Base-by-base conservation (phyloP, 192 early-diverging fungal species). In the Rhizophagus clarus region DNA sequence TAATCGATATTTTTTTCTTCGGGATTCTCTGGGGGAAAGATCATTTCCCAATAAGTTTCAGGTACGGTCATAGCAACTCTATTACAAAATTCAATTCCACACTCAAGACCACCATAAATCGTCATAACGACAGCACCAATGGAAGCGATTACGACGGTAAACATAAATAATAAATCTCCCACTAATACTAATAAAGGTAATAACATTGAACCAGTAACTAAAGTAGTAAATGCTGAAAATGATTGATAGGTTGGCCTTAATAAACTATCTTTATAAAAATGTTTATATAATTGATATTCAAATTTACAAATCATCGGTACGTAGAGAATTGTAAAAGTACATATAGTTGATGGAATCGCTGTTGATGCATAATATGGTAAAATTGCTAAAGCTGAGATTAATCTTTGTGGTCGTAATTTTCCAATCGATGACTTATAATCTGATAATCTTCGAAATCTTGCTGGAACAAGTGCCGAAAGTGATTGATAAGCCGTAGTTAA, bases 291-390 rank as follows among this genome's bases (percentile, higher is more conserved):
- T 34, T 17, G 8, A 68, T 68, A 68, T 68, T 68, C 66, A 68
- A 68, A 68, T 68, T 68, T 68, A 68, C 31, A 68, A 1, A 68
- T 31, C 17, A 68, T 68, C 20, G 66, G 66, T 32, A 68, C 28
- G 20, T 68, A 68, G 20, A 68, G 32, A 32, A 68, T 32, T 20
- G 32, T 17, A 68, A 68, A 68, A 32, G 66, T 68, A 32, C 17
- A 28, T 68, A 68, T 14, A 32, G 66, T 7, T 68, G 66, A 31
- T 17, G 66, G 66, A 17, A 68, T 68, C 4, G 66, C 32, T 6
- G 20, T 14, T 32, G 32, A 20, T 17, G 32, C 28, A 68, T 68
- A 68, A 20, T 32, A 17, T 14, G 66, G 66, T 31, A 31, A 68
- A 20, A 68, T 68, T 31, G 32, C 17, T 32, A 31, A 20, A 68